Percentiles rank a stretch among this genome's conserved stretches.
Evolutionary conservation across 1,284 basidiomycete genomes (phyloP).

Genomic region (Lentinula novae-zelandiae): DNA sequence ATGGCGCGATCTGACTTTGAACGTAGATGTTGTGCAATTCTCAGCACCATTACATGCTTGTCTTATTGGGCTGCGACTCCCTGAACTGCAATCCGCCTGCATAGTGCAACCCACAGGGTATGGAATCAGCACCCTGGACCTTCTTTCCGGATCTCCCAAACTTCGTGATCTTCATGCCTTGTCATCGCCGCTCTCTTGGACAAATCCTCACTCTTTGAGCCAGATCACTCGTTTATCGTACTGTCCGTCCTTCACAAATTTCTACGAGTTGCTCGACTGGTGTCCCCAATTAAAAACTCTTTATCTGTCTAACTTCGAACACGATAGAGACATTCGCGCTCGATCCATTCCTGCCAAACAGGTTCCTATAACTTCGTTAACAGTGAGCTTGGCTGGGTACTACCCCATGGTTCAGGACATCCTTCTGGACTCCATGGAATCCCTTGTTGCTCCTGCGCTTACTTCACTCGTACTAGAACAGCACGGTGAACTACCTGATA

Average conservation of each 20-base stretch:
- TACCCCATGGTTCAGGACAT: background rate
- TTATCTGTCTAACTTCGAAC: background rate
- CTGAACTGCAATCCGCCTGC: no score
- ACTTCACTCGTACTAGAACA: background rate
- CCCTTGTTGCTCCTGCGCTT: background rate
- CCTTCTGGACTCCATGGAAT: background rate
- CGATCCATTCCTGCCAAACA: background rate
- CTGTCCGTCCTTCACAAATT: background rate
- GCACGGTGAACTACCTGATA: background rate
- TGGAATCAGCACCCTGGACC: background rate
- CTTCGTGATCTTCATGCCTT: background rate
- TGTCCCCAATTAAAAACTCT: background rate
- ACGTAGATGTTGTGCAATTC: no score
- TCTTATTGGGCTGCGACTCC: no score
- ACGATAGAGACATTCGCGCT: background rate
- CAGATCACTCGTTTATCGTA: background rate
- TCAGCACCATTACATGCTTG: no score
- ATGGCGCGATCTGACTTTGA: background rate
- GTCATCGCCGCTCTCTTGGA: background rate
- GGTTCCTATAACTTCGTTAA: background rate
- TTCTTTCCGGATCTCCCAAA: background rate
- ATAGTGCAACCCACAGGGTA: no score
- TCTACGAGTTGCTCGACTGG: background rate
- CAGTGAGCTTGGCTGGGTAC: background rate
- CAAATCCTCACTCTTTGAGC: background rate